Conservation (phyloP, 2,329 filamentous ascomycete species). For the Amylocarpus encephaloides region DNA sequence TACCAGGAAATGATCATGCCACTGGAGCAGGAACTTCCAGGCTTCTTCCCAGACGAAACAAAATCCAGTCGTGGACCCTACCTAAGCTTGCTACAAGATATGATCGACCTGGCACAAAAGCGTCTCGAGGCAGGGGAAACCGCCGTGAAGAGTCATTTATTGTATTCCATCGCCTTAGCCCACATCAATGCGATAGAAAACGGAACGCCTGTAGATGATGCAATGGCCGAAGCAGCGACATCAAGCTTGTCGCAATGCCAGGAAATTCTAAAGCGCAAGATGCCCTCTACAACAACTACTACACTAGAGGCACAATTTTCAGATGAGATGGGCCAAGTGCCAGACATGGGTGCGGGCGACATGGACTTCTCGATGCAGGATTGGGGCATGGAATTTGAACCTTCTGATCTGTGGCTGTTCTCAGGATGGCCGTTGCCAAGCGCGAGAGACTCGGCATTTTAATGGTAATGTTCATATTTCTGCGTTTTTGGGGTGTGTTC, state of each 20-base stretch:
- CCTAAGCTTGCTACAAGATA: constrained; percentile 29
- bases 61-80: constrained; percentile 28
- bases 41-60: constrained; percentile 29
- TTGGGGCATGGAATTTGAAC: constrained; percentile 1
- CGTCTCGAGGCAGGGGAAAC: constrained; percentile 38
- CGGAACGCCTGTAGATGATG: constrained; percentile 8
- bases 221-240: constrained; percentile 15
- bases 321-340: not conserved
- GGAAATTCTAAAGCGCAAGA: constrained; percentile 9
- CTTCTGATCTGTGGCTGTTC: not conserved
- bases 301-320: not conserved
- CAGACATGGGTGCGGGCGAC: not conserved
- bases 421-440: not conserved
- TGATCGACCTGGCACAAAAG: constrained; percentile 27
- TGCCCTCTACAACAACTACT: not conserved
- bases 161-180: constrained; percentile 35
- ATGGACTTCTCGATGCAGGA: constrained; percentile 6
- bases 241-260: constrained; percentile 17
- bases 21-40: constrained; percentile 11
- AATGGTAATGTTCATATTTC: too few species aligned
- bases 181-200: constrained; percentile 33
- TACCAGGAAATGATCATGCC: constrained; percentile 37
- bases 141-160: constrained; percentile 39
- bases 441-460: too few species aligned
- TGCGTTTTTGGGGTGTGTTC: too few species aligned